Evolutionary conservation across 2,329 filamentous ascomycete species (phyloP).

Genomic region (Diaporthe citriasiana): DNA sequence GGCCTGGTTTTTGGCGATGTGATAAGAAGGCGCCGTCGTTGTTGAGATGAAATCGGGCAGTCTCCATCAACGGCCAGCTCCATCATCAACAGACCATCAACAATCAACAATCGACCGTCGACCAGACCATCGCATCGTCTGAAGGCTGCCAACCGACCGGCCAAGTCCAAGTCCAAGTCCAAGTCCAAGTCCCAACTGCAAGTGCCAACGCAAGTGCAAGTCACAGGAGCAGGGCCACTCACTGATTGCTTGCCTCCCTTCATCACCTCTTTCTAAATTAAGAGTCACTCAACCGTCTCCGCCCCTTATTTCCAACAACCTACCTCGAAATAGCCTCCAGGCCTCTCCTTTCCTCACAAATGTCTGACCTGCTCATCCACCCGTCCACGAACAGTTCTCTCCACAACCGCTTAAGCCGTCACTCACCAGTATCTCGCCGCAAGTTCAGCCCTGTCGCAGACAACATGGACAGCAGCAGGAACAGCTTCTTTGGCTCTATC

Average conservation of each 20-base stretch:
- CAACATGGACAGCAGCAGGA: slow-evolving; percentile 36
- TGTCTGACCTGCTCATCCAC: slow-evolving; percentile 39
- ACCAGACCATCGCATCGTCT: not conserved
- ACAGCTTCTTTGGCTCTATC: slow-evolving; percentile 48
- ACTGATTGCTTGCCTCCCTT: slow-evolving; percentile 3
- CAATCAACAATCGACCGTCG: not conserved
- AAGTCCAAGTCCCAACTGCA: not conserved
- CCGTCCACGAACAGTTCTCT: slow-evolving; percentile 36
- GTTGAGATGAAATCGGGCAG: slow-evolving; percentile 1
- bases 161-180: slow-evolving; percentile 12
- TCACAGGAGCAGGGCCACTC: not conserved
- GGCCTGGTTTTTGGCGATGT: not conserved
- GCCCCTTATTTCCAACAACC: slow-evolving; percentile 4
- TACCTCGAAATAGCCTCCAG: not conserved
- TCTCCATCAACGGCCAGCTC: not conserved
- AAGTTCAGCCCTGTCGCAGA: slow-evolving; percentile 17
- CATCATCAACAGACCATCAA: not conserved
- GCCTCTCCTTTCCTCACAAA: slow-evolving; percentile 6
- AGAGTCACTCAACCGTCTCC: not conserved
- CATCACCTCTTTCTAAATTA: slow-evolving; percentile 12
- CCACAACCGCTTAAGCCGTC: not conserved
- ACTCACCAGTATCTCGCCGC: not conserved
- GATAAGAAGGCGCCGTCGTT: slow-evolving; percentile 29
- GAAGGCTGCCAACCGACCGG: slow-evolving; percentile 13
- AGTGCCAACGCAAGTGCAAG: not conserved